Evolutionary conservation across 192 early-diverging fungal species (phyloP).

Genomic region (Obelidium mucronatum): DNA sequence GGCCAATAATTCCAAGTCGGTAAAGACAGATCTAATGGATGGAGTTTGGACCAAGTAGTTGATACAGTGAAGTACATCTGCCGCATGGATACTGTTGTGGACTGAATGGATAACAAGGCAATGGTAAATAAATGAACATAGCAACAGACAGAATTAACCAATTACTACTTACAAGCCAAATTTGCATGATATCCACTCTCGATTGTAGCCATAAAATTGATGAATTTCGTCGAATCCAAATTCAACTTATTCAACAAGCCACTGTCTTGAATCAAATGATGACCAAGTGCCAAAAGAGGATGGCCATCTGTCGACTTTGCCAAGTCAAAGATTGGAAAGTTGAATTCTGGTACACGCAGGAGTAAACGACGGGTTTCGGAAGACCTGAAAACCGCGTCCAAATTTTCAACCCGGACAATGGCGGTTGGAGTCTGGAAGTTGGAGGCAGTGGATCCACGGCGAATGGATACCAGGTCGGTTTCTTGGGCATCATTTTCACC

Average conservation of each 20-base stretch:
- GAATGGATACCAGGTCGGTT: neutral
- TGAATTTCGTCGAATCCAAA: conserved; percentile 51
- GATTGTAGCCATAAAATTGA: conserved; percentile 52
- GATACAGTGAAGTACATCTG: conserved; percentile 64
- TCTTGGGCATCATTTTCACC: conserved; percentile 23
- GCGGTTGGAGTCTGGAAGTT: conserved; percentile 7
- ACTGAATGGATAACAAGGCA: conserved; percentile 35
- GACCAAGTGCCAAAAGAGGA: conserved; percentile 50
- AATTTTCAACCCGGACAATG: neutral
- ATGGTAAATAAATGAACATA: conserved; percentile 1
- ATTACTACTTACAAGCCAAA: conserved; percentile 50
- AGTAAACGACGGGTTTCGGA: conserved; percentile 33
- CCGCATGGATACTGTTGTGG: conserved; percentile 64
- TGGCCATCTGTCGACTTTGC: conserved; percentile 36
- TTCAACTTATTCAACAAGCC: conserved; percentile 51
- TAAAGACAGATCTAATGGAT: conserved; percentile 46
- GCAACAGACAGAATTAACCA: conserved; percentile 1
- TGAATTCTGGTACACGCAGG: conserved; percentile 48
- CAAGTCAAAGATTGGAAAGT: conserved; percentile 66
- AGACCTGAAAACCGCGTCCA: conserved; percentile 8
- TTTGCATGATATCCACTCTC: conserved; percentile 57
- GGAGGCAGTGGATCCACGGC: neutral
- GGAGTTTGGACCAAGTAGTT: conserved; percentile 51
- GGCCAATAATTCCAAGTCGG: conserved; percentile 56
- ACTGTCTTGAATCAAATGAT: conserved; percentile 52